These are phyloP conservation scores for Psidium guajava DNA, from an alignment of 345 rosid species.

Conservation along the genomic window DNA sequence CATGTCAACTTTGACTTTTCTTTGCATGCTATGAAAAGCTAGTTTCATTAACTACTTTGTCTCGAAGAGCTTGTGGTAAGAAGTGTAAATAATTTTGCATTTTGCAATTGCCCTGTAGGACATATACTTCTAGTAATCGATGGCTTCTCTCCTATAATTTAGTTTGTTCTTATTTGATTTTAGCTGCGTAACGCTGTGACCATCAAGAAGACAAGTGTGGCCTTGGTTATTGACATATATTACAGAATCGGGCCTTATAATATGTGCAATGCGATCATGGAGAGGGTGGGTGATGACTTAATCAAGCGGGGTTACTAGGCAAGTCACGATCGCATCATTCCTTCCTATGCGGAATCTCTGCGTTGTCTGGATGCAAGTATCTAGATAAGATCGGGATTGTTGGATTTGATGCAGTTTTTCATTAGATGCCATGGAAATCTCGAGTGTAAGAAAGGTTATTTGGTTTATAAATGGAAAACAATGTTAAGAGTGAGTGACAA, in stretches of 20 bases:
- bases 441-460: neutral
- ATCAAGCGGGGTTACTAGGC: neutral
- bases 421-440: neutral
- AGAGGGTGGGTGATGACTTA: neutral
- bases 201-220: neutral
- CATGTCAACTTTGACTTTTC: neutral
- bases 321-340: neutral
- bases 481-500: too few relatives aligned
- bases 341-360: neutral
- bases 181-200: fast-evolving
- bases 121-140: neutral
- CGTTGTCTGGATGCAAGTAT: neutral
- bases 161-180: neutral
- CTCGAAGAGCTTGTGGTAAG: neutral
- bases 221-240: neutral
- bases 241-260: fast-evolving
- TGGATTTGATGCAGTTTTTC: neutral
- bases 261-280: neutral
- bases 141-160: neutral
- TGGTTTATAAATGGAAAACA: neutral
- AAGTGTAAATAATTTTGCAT: neutral
- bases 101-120: neutral
- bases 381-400: neutral
- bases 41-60: neutral
- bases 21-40: neutral